Evolutionary conservation across 2,329 filamentous ascomycete species (phyloP).

Genomic region (Penicillium glabrum): DNA sequence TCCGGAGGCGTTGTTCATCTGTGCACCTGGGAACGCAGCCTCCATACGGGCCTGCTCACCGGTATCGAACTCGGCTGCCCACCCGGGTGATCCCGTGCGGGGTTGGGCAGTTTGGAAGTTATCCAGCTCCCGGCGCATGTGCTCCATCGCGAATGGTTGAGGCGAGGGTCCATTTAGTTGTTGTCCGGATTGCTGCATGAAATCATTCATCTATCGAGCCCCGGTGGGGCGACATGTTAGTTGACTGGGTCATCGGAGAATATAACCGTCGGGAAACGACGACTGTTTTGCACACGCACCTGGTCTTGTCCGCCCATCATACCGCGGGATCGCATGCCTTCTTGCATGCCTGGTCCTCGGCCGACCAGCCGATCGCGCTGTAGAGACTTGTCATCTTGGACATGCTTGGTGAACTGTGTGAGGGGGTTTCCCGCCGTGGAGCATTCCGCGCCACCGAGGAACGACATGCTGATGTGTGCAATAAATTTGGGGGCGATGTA

Average conservation of each 20-base stretch:
- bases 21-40: slow-evolving; percentile 61
- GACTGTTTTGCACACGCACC: slow-evolving; percentile 42
- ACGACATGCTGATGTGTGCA: slow-evolving; percentile 68
- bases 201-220: slow-evolving; percentile 74
- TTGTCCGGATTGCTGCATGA: slow-evolving; percentile 74
- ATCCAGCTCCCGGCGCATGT: slow-evolving; percentile 64
- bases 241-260: neutral
- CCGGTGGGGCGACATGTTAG: neutral
- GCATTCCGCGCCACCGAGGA: slow-evolving; percentile 93
- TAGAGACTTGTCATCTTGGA: slow-evolving; percentile 91
- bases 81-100: slow-evolving; percentile 56
- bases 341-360: slow-evolving; percentile 68
- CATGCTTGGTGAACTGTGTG: slow-evolving; percentile 96
- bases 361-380: slow-evolving; percentile 87
- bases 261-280: neutral
- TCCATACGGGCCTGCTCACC: slow-evolving; percentile 70
- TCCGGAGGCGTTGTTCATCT: slow-evolving; percentile 50
- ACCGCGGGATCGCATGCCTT: slow-evolving; percentile 73
- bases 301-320: slow-evolving; percentile 72
- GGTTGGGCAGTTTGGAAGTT: slow-evolving; percentile 50
- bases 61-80: slow-evolving; percentile 65
- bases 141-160: slow-evolving; percentile 65
- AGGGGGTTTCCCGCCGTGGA: slow-evolving; percentile 94
- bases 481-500: neutral
- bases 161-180: slow-evolving; percentile 54